phyloP scores from a whole-genome alignment of 2,329 filamentous ascomycete species.

The Chaetomiaceae sp. region DNA sequence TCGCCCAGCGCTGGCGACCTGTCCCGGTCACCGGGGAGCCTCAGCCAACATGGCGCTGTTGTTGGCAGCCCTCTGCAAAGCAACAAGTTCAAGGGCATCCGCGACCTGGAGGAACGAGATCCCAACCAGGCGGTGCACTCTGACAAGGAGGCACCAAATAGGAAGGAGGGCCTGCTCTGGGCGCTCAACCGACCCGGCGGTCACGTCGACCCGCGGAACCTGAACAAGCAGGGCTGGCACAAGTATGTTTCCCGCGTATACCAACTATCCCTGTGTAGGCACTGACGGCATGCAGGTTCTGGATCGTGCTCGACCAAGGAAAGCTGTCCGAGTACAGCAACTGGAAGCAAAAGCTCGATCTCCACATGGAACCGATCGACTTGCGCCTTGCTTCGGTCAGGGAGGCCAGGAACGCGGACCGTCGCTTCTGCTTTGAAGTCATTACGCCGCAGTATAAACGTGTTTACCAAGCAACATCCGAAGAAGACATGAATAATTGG shows the following conservation, averaged over 20 bases:
- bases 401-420: slow-evolving; percentile 89
- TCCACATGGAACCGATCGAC: slow-evolving; percentile 98
- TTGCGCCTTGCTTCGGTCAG: slow-evolving; percentile 94
- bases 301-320: slow-evolving; percentile 96
- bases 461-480: slow-evolving; percentile 95
- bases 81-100: slow-evolving; percentile 80
- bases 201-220: slow-evolving; percentile 88
- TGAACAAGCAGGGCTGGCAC: slow-evolving; percentile 98
- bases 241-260: slow-evolving; percentile 60
- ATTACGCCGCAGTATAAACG: slow-evolving; percentile 95
- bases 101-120: slow-evolving; percentile 85
- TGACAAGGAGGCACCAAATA: slow-evolving; percentile 61
- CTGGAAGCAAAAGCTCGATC: slow-evolving; percentile 94
- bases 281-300: slow-evolving; percentile 61
- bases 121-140: slow-evolving; percentile 46
- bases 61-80: slow-evolving; percentile 49
- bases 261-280: neutral
- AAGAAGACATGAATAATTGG: slow-evolving; percentile 98
- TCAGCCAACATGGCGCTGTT: slow-evolving; percentile 39
- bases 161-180: slow-evolving; percentile 94
- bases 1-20: slow-evolving; percentile 39
- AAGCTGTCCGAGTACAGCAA: slow-evolving; percentile 98
- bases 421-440: slow-evolving; percentile 96
- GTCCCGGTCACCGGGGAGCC: slow-evolving; percentile 54
- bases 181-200: slow-evolving; percentile 87